Base-by-base conservation (phyloP, 2,329 filamentous ascomycete species). In the Macroventuria anomochaeta region DNA sequence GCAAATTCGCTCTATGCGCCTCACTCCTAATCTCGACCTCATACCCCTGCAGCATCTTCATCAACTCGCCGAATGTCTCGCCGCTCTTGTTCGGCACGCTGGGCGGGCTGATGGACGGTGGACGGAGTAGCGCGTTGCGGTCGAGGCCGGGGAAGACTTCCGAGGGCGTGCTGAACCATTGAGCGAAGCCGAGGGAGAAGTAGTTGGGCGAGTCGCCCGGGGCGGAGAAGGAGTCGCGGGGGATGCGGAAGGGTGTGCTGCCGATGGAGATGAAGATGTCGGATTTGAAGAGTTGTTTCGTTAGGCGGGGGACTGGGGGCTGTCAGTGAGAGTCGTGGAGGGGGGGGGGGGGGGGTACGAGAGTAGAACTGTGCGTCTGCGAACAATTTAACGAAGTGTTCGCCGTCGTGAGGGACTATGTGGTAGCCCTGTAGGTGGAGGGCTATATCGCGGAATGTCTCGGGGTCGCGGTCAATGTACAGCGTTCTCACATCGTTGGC, bases 291-390 rank as follows among this genome's bases (percentile, higher is more conserved):
- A 97, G 86, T 75, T 96, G 93, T 23, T 91, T 92, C 62, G 93
- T 92, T 55, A 97, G 80, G 61, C 90, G 89, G 21, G 93, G 93
- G 46, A 97, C 89, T 93, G 61, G 3, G 57, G 7, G 29, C 10
- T 2, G 37, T 69, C 37, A 70, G 59, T 37, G 38, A 10, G 52
- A 29, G n/a, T 25, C n/a, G 25, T n/a, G 26, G 11, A 13, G 13
- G 13, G 31, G 7, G 21, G 12, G 3, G 7, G 7, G 8, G 2
- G 11, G 15, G 21, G 85, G 70, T 79, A 92, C 89, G 78, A 68
- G 85, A 91, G 76, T 97, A 97, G 76, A 97, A 97, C 70, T 97
- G 93, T 1, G 93, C 91, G 75, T 97, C 93, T 17, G 93, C 91
- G 75, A 96, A 97, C 25, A 97, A 80, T 53, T 90, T 91, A 64